A percentile compares a stretch with the other conserved stretches of the same genome.
phyloP scores from a whole-genome alignment of 176 grass and related monocot species.

The Thalia dealbata region DNA sequence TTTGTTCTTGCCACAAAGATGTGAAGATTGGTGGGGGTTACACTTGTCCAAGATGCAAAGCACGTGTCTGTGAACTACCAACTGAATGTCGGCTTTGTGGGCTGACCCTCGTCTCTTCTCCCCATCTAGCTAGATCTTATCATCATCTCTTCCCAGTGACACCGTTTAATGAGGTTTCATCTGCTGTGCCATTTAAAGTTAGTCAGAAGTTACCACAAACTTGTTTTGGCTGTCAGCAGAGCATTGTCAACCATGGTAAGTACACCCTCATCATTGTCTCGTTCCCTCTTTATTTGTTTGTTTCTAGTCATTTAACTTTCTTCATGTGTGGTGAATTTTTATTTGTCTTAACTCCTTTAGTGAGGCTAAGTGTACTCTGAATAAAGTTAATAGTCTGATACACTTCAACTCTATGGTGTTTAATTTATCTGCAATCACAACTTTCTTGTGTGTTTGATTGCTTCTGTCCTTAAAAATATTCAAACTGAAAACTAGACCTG shows the following conservation, averaged over 20 bases:
- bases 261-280: conserved; percentile 1
- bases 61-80: conserved; percentile 88
- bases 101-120: conserved; percentile 86
- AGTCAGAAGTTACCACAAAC: conserved; percentile 63
- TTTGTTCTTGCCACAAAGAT: conserved; percentile 98
- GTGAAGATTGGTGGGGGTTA: conserved; percentile 80
- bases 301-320: neutral
- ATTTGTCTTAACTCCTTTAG: too few species aligned
- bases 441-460: too few species aligned
- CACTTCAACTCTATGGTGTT: too few species aligned
- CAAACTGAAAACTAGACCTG: too few species aligned
- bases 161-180: conserved; percentile 76
- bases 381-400: too few species aligned
- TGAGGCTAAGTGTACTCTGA: too few species aligned
- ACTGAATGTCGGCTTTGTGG: conserved; percentile 82
- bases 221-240: conserved; percentile 83
- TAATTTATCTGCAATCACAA: too few species aligned
- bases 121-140: conserved; percentile 88
- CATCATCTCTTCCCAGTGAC: conserved; percentile 92
- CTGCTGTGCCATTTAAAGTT: conserved; percentile 36
- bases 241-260: conserved; percentile 61
- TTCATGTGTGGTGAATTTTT: neutral
- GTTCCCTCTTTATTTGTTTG: neutral
- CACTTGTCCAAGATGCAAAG: conserved; percentile 96
- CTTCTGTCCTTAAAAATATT: too few species aligned